phyloP scores from a whole-genome alignment of 768 basidiomycete genomes.

The Lanmaoa rubissima region DNA sequence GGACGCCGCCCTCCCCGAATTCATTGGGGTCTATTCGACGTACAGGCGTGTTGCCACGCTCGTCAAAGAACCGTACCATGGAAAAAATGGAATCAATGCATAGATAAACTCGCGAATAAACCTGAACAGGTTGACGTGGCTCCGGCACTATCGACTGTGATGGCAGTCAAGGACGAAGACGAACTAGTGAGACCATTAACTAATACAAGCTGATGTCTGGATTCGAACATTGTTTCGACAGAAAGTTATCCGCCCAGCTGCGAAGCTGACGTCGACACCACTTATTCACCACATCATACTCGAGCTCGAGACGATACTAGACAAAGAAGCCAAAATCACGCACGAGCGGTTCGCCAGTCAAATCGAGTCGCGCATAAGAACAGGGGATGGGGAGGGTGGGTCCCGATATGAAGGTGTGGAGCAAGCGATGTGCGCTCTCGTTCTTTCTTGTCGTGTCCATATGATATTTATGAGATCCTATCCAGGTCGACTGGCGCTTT shows the following conservation, averaged over 20 bases:
- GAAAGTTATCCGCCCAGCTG: constrained; percentile 77
- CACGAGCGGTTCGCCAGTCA: constrained; percentile 84
- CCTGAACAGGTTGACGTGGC: constrained; percentile 81
- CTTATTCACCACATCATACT: constrained; percentile 79
- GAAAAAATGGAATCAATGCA: constrained; percentile 84
- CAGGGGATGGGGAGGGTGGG: constrained; percentile 60
- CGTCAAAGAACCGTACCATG: constrained; percentile 78
- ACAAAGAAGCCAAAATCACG: constrained; percentile 86
- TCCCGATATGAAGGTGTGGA: constrained; percentile 93
- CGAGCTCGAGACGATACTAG: constrained; percentile 88
- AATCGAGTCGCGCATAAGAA: constrained; percentile 86
- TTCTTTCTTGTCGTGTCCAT: not conserved
- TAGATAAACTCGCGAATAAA: constrained; percentile 53
- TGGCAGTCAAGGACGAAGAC: constrained; percentile 89
- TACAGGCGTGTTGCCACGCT: constrained; percentile 70
- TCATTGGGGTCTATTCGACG: constrained; percentile 60
- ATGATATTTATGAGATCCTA: constrained; percentile 5
- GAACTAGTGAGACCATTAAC: constrained; percentile 65
- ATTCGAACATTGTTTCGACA: constrained; percentile 34
- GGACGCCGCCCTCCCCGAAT: constrained; percentile 63
- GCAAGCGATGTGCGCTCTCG: constrained; percentile 66
- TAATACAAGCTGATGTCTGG: not conserved
- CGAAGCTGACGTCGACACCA: constrained; percentile 82
- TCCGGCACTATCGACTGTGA: constrained; percentile 67
- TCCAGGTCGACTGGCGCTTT: constrained; percentile 71